Evolutionary conservation across 768 basidiomycete species (phyloP).

Genomic region (Psilocybe azurescens): DNA sequence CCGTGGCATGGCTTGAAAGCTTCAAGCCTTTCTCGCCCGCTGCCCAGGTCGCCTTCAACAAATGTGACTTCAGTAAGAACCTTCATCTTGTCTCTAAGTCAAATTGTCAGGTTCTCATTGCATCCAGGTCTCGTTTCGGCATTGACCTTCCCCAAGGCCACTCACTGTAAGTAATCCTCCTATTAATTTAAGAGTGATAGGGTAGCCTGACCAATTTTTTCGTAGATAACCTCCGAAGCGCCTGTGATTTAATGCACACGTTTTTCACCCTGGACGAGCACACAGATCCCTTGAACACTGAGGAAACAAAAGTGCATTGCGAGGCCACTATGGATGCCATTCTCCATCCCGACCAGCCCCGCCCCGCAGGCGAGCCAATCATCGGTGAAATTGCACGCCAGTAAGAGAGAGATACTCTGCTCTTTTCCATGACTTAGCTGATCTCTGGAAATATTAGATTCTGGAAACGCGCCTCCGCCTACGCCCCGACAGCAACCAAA

Average conservation of each 20-base stretch:
- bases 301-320: background rate
- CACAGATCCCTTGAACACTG: slow-evolving; percentile 8
- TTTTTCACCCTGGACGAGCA: slow-evolving; percentile 16
- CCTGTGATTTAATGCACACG: slow-evolving; percentile 17
- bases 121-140: slow-evolving; percentile 9
- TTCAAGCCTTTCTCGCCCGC: slow-evolving; percentile 3
- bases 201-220: background rate
- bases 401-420: background rate
- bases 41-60: slow-evolving; percentile 8
- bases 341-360: slow-evolving; percentile 4
- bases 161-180: slow-evolving; percentile 1
- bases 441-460: background rate
- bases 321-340: slow-evolving; percentile 13
- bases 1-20: slow-evolving; percentile 12
- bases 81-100: too few species aligned
- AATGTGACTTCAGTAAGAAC: slow-evolving; percentile 13
- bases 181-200: background rate
- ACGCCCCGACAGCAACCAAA: slow-evolving; percentile 4
- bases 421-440: too few species aligned
- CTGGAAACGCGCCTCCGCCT: slow-evolving; percentile 9
- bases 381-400: slow-evolving; percentile 5
- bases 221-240: slow-evolving; percentile 10
- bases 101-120: background rate
- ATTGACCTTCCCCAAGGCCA: slow-evolving; percentile 8
- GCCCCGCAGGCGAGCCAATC: background rate